Evolutionary conservation across 129 eudicot genomes (phyloP), one percentile per base, ranked within the genome.

Genomic region (Artemisia annua): DNA sequence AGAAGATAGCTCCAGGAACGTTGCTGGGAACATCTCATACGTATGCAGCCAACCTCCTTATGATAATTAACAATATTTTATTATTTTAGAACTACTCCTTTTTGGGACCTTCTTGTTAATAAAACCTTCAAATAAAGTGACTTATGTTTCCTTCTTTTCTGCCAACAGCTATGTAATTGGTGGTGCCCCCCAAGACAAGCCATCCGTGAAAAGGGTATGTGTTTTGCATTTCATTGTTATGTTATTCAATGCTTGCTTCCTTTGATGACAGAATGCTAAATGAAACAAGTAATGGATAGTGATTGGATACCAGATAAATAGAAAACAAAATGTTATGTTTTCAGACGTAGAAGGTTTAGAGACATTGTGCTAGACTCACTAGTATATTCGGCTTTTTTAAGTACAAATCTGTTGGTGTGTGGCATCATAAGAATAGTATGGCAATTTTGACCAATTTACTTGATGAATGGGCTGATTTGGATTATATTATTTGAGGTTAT

Each of bases 131-230:
- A 7, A 3, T 59, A 22, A 11, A 5, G 43, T 26, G 64, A 59
- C 35, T 59, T 59, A 2, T 5, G 19, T 60, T 60, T 26, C 18
- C 9, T 19, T 57, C 5, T 18, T 57, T 19, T 19, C 63, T 57
- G 43, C 18, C 44, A 5, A 26, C 66, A 60, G 66, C 9, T 60
- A 60, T 60, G 66, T 26, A 46, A 60, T 60, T 4, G 18, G 44
- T 60, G 66, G 66, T 13, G 66, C 66, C 12, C 43, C 66, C 14
- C 46, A 60, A 22, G 66, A 60, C 66, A 60, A 60, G 66, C 44
- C 66, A 60, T 7, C 46, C 4, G 43, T 46, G 2, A 60, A 60
- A 60, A 60, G 66, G 66, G 39, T 60, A 60, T 12, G 66, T 8
- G 10, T 22, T 2, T 11, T 60, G 2, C 17, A 60, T 26, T 11